These are phyloP conservation scores for Lachnellula willkommii DNA, from an alignment of 2,329 filamentous ascomycete genomes.

Conservation along the genomic window DNA sequence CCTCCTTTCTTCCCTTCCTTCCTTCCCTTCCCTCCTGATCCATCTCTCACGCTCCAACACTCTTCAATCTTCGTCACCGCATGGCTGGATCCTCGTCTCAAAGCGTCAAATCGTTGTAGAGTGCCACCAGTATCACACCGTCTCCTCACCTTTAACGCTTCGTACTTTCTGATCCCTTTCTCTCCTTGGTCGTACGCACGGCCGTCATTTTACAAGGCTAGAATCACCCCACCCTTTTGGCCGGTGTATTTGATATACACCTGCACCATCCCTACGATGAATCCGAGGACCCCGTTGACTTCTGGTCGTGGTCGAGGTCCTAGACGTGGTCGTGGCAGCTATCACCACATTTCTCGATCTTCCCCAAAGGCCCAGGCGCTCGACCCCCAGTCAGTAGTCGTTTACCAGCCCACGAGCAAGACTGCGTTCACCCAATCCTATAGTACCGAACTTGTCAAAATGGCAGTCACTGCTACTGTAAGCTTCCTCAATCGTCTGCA, in stretches of 20 bases:
- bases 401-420: not conserved
- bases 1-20: not conserved
- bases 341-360: not conserved
- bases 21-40: not conserved
- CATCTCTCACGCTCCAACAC: too few relatives aligned
- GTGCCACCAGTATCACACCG: not conserved
- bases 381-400: not conserved
- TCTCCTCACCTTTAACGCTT: not conserved
- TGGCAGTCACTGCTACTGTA: constrained; percentile 14
- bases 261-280: too few relatives aligned
- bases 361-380: not conserved
- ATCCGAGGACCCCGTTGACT: too few relatives aligned
- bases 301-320: too few relatives aligned
- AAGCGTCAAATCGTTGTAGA: too few relatives aligned
- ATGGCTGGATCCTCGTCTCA: too few relatives aligned
- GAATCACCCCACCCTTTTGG: too few relatives aligned
- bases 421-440: constrained; percentile 6
- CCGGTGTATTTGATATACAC: too few relatives aligned
- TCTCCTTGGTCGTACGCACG: too few relatives aligned
- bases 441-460: constrained; percentile 15
- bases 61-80: too few relatives aligned
- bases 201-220: too few relatives aligned
- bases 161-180: not conserved
- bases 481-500: not conserved
- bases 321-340: not conserved